Base-by-base conservation (phyloP, 768 basidiomycete genomes). In the Termitomyces sp. region DNA sequence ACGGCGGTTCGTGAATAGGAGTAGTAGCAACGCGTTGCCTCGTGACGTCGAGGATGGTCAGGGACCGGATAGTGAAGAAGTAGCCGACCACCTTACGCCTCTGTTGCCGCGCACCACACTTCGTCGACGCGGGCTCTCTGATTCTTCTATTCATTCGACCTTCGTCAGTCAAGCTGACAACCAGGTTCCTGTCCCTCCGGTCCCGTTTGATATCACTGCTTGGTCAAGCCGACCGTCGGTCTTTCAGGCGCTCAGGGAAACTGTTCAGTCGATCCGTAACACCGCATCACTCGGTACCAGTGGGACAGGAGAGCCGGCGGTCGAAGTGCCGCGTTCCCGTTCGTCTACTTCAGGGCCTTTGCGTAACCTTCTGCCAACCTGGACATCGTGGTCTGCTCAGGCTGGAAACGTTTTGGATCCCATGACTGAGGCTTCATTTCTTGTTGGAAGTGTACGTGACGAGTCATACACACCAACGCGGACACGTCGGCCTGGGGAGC, bases 131-230 rank as follows among this genome's bases (percentile, higher is more conserved):
- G 93, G 94, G 2, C 71, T 97, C 51, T 93, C 91, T 2, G 96
- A 98, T 69, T 95, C 94, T 0, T 95, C 92, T 2, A 94, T 98
- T 59, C 90, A 86, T 60, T 88, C 92, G 4, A 92, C 92, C 0
- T 96, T 90, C 72, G 74, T 85, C 59, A 77, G 73, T 55, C 82
- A 88, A 49, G 75, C 70, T 5, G 77, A 76, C 32, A 53, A 59
- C 45, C 56, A 58, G 44, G 60, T 50, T 46, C 14, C 56, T n/a
- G 46, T 56, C 16, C 51, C 46, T 38, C 10, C 36, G 20, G 42
- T 12, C 26, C 44, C 43, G 14, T 9, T 44, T 2, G 44, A 50
- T 36, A 35, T 42, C 18, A 18, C 44, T 44, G 54, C 68, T 24
- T 75, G 74, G 76, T 64, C 73, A 30, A 77, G 78, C 51, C 67